Evolutionary conservation across 2,329 filamentous ascomycete genomes (phyloP), one percentile per base, ranked within the genome.

Genomic region (Pyrenophora seminiperda): DNA sequence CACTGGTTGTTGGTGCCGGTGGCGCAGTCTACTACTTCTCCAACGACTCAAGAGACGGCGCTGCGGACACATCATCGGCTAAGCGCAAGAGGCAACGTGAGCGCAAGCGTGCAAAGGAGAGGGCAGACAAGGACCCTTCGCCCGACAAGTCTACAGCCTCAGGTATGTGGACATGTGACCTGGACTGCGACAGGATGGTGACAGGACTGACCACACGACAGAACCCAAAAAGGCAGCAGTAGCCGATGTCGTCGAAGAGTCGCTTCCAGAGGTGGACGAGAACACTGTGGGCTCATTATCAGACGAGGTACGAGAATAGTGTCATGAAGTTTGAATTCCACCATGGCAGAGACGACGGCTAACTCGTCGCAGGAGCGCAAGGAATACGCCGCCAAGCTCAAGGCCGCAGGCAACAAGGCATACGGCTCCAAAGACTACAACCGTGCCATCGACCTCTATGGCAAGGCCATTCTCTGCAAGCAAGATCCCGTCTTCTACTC

Each of bases 401-500:
- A 99, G 81, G 90, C 90, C 54, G 89, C 90, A 20, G 94, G 94
- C 53, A 99, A 99, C 82, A 95, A 94, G 77, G 91, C 94, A 6
- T 99, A 97, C 69, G 91, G 91, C 54, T 86, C 87, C 62, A 97
- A 97, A 78, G 89, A 96, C 68, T 97, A 97, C 77, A 88, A 91
- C 76, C 86, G 85, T 66, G 94, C 94, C 62, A 99, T 99, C 71
- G 89, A 92, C 4, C 85, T 99, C 29, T 99, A 99, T 77, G 90
- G 90, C 61, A 90, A 96, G 78, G 94, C 94, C 41, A 96, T 99
- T 66, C 79, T 97, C 42, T 97, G 94, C 87, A 96, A 94, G 79
- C 88, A 92, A 50, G 94, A 99, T 70, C 91, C 94, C 24, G 92
- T 99, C 73, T 99, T 94, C 82, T 99, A 95, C 83, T 97, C 94